A percentile compares a stretch with the other conserved stretches of the same genome.
Conservation (phyloP, 768 basidiomycete genomes). For the Jaapia argillacea region DNA sequence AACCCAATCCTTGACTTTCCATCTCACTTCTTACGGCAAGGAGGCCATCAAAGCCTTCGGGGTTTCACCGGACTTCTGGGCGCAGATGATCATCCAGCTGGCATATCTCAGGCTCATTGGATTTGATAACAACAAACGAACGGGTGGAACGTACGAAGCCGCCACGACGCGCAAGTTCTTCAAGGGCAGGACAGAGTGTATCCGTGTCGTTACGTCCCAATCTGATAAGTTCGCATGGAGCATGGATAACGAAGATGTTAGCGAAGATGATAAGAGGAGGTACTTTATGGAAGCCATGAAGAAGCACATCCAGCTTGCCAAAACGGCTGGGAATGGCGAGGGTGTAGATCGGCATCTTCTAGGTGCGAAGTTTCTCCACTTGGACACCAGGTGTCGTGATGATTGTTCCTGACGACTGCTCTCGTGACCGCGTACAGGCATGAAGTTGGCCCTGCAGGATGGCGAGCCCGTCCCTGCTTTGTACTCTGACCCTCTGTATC, state of each 20-base stretch:
- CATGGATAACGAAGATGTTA: conserved; percentile 48
- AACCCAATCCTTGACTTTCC: conserved; percentile 52
- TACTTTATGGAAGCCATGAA: conserved; percentile 52
- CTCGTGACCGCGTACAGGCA: conserved; percentile 36
- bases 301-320: conserved; percentile 59
- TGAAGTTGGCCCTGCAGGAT: conserved; percentile 55
- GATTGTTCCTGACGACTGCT: background rate
- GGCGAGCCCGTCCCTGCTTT: conserved; percentile 60
- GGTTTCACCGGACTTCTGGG: conserved; percentile 92
- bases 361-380: conserved; percentile 32
- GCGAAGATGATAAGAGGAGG: conserved; percentile 31
- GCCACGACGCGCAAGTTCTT: conserved; percentile 83
- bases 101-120: conserved; percentile 70
- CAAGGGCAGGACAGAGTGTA: conserved; percentile 92
- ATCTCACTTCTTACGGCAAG: conserved; percentile 75
- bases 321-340: conserved; percentile 49
- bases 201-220: conserved; percentile 72
- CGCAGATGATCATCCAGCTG: conserved; percentile 86
- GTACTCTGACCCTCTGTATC: conserved; percentile 67
- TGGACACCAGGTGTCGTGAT: background rate
- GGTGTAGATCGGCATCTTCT: conserved; percentile 87
- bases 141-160: conserved; percentile 88
- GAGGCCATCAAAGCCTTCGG: conserved; percentile 76
- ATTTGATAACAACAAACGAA: conserved; percentile 29
- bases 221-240: conserved; percentile 67